Percentiles rank a stretch among this genome's conserved stretches.
Evolutionary conservation across 371 early-diverging fungal genomes (phyloP).

Genomic region (Smittium mucronatum): DNA sequence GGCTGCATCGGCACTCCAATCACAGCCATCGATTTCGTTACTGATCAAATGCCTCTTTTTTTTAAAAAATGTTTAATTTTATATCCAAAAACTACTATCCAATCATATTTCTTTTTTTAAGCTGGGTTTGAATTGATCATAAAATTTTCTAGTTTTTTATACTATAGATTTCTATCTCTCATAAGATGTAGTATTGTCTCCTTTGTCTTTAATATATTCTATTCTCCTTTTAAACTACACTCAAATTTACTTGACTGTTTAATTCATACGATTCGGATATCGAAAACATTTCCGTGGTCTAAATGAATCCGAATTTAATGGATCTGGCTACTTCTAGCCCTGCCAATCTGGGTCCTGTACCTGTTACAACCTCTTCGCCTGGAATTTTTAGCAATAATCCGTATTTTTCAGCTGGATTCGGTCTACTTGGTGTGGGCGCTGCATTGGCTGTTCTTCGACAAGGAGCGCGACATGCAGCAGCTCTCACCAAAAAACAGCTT

Average conservation of each 20-base stretch:
- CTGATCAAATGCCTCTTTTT: not conserved
- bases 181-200: not conserved
- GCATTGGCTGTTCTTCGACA: constrained; percentile 65
- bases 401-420: constrained; percentile 88
- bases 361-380: constrained; percentile 5
- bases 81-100: too few species aligned
- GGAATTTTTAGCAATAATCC: constrained; percentile 48
- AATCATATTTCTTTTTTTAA: too few species aligned
- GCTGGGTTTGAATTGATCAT: too few species aligned
- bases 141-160: not conserved
- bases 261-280: too few species aligned
- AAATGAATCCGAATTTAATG: not conserved
- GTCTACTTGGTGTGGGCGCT: constrained; percentile 82
- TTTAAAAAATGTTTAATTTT: not conserved
- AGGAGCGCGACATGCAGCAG: constrained; percentile 51
- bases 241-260: not conserved
- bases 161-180: not conserved
- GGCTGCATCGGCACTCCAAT: not conserved
- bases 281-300: too few species aligned
- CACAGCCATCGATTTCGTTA: not conserved
- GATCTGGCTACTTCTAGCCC: not conserved
- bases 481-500: constrained; percentile 56
- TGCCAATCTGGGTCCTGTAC: not conserved
- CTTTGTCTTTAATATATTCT: not conserved
- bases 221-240: not conserved